Conservation (phyloP, 108 stramenopile species). For the Nitzschia palea region DNA sequence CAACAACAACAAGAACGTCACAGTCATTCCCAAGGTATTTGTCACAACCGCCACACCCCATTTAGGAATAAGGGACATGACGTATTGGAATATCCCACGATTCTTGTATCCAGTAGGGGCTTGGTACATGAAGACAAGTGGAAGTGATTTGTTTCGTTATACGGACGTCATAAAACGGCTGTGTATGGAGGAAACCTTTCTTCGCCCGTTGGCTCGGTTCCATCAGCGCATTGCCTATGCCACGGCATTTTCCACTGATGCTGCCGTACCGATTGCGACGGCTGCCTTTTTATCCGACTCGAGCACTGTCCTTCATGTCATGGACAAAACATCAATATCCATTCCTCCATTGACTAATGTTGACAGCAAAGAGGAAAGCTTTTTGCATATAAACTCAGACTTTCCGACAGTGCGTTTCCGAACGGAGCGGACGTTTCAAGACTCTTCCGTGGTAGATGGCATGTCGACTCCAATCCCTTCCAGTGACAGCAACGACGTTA, state of each 20-base stretch:
- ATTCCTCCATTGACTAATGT: not conserved
- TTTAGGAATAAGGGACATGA: slow-evolving; percentile 43
- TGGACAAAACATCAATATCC: not conserved
- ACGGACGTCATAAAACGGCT: slow-evolving; percentile 44
- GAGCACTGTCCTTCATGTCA: not conserved
- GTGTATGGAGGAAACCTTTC: slow-evolving; percentile 37
- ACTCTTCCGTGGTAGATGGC: too few species aligned
- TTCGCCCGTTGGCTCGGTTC: slow-evolving; percentile 60
- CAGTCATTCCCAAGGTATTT: slow-evolving; percentile 51
- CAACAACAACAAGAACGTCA: not conserved
- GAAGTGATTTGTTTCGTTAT: slow-evolving; percentile 63
- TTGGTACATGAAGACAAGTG: slow-evolving; percentile 41
- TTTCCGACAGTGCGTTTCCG: not conserved
- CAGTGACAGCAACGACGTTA: slow-evolving; percentile 37
- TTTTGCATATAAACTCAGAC: not conserved
- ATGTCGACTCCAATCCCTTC: too few species aligned
- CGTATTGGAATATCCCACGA: slow-evolving; percentile 34
- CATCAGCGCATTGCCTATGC: slow-evolving; percentile 75
- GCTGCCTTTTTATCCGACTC: slow-evolving; percentile 62
- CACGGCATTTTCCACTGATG: slow-evolving; percentile 78
- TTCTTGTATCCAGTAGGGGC: slow-evolving; percentile 69
- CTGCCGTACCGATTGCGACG: slow-evolving; percentile 78
- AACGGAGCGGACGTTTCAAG: not conserved
- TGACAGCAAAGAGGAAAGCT: not conserved
- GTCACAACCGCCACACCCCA: slow-evolving; percentile 81